Percentiles rank a stretch among this genome's conserved stretches.
These are phyloP conservation scores for Blastomyces gilchristii DNA, from an alignment of 2,329 filamentous ascomycete species.

Conservation along the genomic window DNA sequence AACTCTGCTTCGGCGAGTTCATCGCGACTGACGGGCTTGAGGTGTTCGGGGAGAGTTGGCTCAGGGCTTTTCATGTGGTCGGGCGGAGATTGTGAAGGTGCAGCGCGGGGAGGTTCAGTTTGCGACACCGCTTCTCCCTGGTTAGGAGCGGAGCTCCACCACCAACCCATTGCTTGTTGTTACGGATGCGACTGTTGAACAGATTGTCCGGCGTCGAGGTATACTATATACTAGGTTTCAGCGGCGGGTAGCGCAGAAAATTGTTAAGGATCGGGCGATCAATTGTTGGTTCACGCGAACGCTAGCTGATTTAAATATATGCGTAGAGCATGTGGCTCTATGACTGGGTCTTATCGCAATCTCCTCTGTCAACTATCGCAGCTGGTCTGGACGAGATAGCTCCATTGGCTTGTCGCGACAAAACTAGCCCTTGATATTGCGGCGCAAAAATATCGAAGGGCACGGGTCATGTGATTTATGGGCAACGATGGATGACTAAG, in stretches of 20 bases:
- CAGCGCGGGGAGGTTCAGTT: constrained; percentile 12
- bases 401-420: background rate
- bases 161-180: constrained; percentile 37
- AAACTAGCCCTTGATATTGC: background rate
- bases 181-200: background rate
- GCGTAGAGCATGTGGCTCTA: background rate
- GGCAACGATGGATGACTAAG: background rate
- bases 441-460: background rate
- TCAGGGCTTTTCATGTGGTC: constrained; percentile 14
- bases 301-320: background rate
- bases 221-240: background rate
- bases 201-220: background rate
- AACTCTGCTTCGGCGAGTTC: constrained; percentile 47
- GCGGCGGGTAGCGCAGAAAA: background rate
- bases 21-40: constrained; percentile 30
- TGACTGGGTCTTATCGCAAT: background rate
- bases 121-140: constrained; percentile 5
- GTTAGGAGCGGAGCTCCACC: constrained; percentile 27
- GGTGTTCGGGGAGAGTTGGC: constrained; percentile 17
- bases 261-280: background rate
- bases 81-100: constrained; percentile 9
- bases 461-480: background rate
- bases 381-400: background rate
- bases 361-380: background rate
- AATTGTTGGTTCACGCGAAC: background rate